Evolutionary conservation across 768 basidiomycete genomes (phyloP), one percentile per base, ranked within the genome.

Genomic region (Termitomyces sp.): DNA sequence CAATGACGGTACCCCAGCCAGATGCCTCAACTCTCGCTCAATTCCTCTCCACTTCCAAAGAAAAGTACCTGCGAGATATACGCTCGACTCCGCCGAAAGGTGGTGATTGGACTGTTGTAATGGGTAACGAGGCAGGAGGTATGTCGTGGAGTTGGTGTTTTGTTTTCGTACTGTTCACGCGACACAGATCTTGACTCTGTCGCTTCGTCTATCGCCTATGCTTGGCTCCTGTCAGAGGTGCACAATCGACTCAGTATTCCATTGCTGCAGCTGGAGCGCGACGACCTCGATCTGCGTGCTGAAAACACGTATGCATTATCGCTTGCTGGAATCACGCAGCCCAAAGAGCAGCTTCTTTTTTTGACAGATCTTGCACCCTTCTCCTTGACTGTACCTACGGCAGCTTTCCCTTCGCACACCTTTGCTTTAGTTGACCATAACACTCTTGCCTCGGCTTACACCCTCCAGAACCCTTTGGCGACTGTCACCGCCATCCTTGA

Each of bases 51-150:
- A 65, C 66, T 23, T 71, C 82, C 56, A 91, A 89, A 67, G 65
- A 72, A 25, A 71, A 67, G 25, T 97, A 90, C 64, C 69, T 94
- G 21, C 66, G 64, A 17, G 88, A 85, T 48, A 63, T 85, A 17
- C 66, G 73, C 25, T 71, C 71, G 1, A 67, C 66, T 17, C 70
- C 71, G 9, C 74, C 74, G 1, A 76, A 77, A 40, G 79, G 75
- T 0, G 61, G 68, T 6, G 80, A 84, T 46, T 98, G 94, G 95
- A 88, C 83, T 0, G 77, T 97, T 5, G 88, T 86, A 0, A 91
- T 94, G 86, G 95, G 96, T 0, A 99, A 99, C 68, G 96, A 98
- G 71, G 93, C 96, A 14, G 95, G 95, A 65, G 96, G 96, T 95
- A 67, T 56, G 73, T 64, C 16, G 25, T 43, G 32, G 34, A 21